These are phyloP conservation scores for Fusarium protoensiforme DNA, from an alignment of 2,329 filamentous ascomycete species.

Conservation along the genomic window DNA sequence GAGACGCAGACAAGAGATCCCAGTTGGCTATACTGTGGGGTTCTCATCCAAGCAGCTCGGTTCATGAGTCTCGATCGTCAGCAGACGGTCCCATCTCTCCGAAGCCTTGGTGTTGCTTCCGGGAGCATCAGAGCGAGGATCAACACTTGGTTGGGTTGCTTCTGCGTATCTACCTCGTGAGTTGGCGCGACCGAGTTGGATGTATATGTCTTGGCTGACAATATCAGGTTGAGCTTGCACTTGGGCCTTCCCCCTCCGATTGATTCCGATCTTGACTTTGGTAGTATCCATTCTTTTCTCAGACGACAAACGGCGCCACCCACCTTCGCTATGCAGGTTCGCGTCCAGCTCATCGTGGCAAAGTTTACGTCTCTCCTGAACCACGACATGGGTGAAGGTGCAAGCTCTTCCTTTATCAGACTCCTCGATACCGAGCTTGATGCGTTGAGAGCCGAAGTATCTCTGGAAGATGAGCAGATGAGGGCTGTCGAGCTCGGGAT, in stretches of 20 bases:
- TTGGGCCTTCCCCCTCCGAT: constrained; percentile 22
- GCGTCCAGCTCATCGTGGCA: constrained; percentile 22
- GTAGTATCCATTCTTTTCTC: constrained; percentile 18
- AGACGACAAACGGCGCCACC: constrained; percentile 12
- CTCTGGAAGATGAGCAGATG: neutral
- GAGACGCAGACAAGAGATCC: constrained; percentile 20
- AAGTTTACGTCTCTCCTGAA: constrained; percentile 27
- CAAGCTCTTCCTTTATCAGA: constrained; percentile 21
- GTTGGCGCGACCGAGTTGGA: neutral
- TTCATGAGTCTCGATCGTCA: constrained; percentile 31
- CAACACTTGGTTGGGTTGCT: constrained; percentile 30
- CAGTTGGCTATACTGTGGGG: constrained; percentile 30
- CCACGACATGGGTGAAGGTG: constrained; percentile 17
- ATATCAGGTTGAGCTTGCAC: constrained; percentile 21
- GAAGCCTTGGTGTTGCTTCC: constrained; percentile 19
- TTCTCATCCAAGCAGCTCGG: constrained; percentile 31
- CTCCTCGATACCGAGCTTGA: constrained; percentile 29
- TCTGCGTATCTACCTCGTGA: constrained; percentile 28
- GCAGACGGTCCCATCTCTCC: constrained; percentile 17
- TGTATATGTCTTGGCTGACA: accelerated
- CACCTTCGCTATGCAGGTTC: constrained; percentile 12
- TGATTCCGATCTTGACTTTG: constrained; percentile 23
- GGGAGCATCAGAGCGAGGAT: constrained; percentile 19
- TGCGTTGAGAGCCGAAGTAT: constrained; percentile 6
- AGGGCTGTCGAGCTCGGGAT: constrained; percentile 21